Conservation (phyloP, 164 flowering plant genomes). For the Cinnamomum micranthum region DNA sequence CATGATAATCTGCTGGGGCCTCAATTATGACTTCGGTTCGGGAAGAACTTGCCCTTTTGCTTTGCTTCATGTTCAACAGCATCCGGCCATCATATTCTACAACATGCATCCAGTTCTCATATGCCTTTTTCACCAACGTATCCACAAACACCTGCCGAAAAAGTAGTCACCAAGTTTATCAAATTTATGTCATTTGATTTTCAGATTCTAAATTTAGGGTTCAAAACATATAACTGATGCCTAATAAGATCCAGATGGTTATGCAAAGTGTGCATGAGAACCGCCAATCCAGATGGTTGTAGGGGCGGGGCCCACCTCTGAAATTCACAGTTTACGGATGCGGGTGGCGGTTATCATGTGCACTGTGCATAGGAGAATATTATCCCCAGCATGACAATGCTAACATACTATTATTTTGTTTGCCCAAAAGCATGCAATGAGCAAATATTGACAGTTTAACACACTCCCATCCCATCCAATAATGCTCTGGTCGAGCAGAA, state of each 20-base stretch:
- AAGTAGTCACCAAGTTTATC: background rate
- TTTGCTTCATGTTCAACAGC: conserved; percentile 46
- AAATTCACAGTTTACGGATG: too few species aligned
- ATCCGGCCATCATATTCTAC: conserved; percentile 87
- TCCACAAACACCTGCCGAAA: conserved; percentile 71
- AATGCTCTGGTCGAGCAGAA: too few species aligned
- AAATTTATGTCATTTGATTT: background rate
- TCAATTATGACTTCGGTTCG: conserved; percentile 22
- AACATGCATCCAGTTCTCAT: conserved; percentile 92
- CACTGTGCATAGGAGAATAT: too few species aligned
- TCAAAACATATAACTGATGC: background rate
- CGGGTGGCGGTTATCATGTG: too few species aligned
- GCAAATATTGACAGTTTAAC: too few species aligned
- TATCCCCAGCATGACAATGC: background rate
- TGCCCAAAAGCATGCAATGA: too few species aligned
- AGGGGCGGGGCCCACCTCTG: too few species aligned
- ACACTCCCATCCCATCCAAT: too few species aligned
- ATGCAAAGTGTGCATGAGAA: too few species aligned
- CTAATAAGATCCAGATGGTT: background rate
- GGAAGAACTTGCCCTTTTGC: conserved; percentile 29
- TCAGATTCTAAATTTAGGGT: background rate
- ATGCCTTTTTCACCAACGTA: conserved; percentile 82
- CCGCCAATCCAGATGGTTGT: too few species aligned
- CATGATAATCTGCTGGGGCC: conserved; percentile 32
- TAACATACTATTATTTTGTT: background rate